Percentiles rank a stretch among this genome's conserved stretches.
Conservation (phyloP, 306 rosid genomes). For the Lagenaria siceraria region DNA sequence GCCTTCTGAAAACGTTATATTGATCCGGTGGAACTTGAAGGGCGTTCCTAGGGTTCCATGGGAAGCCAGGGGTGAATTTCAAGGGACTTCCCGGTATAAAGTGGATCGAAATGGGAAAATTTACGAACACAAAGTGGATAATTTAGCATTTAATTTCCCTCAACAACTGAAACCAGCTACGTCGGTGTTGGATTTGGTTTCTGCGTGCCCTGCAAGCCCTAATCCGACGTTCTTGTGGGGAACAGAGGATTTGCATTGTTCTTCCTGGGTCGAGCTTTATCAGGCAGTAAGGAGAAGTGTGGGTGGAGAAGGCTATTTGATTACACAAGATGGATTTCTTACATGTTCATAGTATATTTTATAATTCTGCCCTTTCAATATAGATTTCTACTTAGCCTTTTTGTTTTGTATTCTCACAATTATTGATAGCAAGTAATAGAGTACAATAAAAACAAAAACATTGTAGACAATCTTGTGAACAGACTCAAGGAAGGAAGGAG, state of each 20-base stretch:
- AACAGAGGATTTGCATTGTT: constrained; percentile 37
- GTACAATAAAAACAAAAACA: neutral
- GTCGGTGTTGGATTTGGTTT: constrained; percentile 75
- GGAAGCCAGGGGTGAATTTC: constrained; percentile 85
- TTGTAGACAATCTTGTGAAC: neutral
- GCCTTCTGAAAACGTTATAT: constrained; percentile 79
- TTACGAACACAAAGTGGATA: constrained; percentile 84
- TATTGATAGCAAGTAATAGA: neutral
- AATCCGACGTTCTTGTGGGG: constrained; percentile 80
- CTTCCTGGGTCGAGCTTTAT: constrained; percentile 74
- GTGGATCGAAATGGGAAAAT: constrained; percentile 77
- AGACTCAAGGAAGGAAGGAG: neutral
- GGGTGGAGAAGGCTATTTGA: constrained; percentile 37
- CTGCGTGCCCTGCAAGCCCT: constrained; percentile 79
- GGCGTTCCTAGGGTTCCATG: constrained; percentile 92
- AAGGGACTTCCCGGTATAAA: constrained; percentile 84
- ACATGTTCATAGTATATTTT: constrained; percentile 38
- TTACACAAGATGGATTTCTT: constrained; percentile 59
- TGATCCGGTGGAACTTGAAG: constrained; percentile 79
- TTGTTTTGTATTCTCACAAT: neutral
- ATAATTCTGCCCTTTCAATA: neutral
- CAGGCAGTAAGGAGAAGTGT: constrained; percentile 54
- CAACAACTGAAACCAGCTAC: constrained; percentile 44
- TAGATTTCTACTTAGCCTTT: neutral
- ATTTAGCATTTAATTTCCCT: constrained; percentile 84